Conservation (phyloP, 148 eudicot genomes). For the Nyssa sinensis region DNA sequence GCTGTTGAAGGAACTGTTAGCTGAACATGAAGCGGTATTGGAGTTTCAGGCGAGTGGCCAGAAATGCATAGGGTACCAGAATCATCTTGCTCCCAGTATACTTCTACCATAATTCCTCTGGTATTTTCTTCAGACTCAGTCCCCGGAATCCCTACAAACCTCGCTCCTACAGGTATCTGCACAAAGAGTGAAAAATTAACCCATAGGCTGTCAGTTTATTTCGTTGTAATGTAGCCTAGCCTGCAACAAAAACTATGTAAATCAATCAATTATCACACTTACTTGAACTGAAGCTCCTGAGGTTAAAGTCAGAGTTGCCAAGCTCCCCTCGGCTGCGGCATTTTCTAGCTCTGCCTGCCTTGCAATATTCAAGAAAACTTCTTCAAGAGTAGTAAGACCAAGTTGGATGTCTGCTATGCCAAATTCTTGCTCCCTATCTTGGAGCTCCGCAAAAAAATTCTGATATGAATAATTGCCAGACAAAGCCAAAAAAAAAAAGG, state of each 20-base stretch:
- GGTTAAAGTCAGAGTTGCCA: slow-evolving; percentile 44
- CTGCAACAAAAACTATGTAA: background rate
- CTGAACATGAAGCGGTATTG: slow-evolving; percentile 49
- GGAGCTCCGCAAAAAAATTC: slow-evolving; percentile 58
- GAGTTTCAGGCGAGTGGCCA: slow-evolving; percentile 49
- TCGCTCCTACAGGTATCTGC: slow-evolving; percentile 67
- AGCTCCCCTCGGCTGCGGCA: slow-evolving; percentile 58
- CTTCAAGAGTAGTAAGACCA: slow-evolving; percentile 70
- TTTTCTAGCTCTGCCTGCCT: slow-evolving; percentile 62
- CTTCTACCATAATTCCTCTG: slow-evolving; percentile 61
- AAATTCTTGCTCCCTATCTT: slow-evolving; percentile 53
- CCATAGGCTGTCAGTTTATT: background rate
- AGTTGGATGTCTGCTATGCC: slow-evolving; percentile 68
- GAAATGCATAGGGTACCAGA: slow-evolving; percentile 62
- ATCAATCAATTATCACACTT: slow-evolving; percentile 26
- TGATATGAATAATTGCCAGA: slow-evolving; percentile 13
- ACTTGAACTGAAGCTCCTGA: slow-evolving; percentile 51
- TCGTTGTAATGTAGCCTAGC: background rate
- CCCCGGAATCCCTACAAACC: slow-evolving; percentile 52
- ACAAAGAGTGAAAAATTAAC: background rate
- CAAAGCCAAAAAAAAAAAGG: background rate
- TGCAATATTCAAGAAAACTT: slow-evolving; percentile 69
- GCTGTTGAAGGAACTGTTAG: slow-evolving; percentile 15
- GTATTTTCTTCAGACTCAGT: slow-evolving; percentile 52
- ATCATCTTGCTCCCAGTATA: slow-evolving; percentile 68